Conservation (phyloP, 148 eudicot species). For the Nepenthes gracilis region DNA sequence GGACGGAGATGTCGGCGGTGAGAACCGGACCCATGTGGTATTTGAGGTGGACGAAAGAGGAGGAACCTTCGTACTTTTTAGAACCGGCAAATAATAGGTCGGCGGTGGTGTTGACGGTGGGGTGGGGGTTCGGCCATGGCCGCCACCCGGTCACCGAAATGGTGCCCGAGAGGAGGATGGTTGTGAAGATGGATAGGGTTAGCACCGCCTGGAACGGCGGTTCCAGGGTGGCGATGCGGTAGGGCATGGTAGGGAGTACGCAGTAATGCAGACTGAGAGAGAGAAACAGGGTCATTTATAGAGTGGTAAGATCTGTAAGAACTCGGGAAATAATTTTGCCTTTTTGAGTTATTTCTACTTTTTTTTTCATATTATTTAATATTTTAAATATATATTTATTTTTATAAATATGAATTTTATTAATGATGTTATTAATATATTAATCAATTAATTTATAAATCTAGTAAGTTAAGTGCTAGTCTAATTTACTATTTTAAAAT, state of each 20-base stretch:
- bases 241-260: background rate
- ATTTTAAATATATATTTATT: too few species aligned
- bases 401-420: too few species aligned
- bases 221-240: background rate
- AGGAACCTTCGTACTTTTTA: constrained; percentile 10
- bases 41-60: constrained; percentile 4
- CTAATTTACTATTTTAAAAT: too few species aligned
- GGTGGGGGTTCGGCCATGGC: constrained; percentile 8
- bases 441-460: too few species aligned
- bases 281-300: background rate
- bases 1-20: constrained; percentile 9
- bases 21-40: constrained; percentile 16
- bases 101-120: background rate
- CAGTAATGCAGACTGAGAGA: background rate
- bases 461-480: too few species aligned
- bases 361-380: too few species aligned
- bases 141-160: constrained; percentile 4
- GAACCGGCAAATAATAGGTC: constrained; percentile 3
- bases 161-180: background rate
- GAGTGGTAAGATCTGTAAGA: too few species aligned
- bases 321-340: too few species aligned
- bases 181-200: background rate
- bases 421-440: too few species aligned
- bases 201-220: background rate
- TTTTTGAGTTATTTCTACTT: too few species aligned